These are phyloP conservation scores for Plasmodiophora brassicae DNA, from an alignment of 208 protist species.

Conservation along the genomic window DNA sequence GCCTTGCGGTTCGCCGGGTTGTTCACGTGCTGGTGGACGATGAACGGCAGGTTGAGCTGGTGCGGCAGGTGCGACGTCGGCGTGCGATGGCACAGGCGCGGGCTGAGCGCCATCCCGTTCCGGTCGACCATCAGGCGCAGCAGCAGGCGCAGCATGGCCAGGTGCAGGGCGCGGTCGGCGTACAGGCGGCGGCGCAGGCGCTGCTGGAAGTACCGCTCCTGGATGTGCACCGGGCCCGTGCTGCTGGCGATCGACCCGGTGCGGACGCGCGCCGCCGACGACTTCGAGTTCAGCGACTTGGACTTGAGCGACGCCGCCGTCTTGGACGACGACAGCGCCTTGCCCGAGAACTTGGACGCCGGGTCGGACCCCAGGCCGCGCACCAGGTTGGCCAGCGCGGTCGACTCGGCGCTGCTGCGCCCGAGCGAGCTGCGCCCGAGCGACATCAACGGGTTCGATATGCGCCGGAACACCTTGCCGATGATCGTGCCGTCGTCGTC, in stretches of 20 bases:
- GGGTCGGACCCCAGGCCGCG: no score
- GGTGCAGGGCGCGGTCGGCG: background rate
- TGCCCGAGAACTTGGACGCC: background rate
- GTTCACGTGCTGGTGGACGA: slow-evolving; percentile 4
- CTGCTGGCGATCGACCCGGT: background rate
- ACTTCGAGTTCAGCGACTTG: background rate
- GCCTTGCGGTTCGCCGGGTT: background rate
- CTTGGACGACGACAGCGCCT: background rate
- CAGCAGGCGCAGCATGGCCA: slow-evolving; percentile 8
- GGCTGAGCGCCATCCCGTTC: slow-evolving; percentile 3
- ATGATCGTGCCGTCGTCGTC: background rate
- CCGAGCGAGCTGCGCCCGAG: background rate
- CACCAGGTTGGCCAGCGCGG: background rate
- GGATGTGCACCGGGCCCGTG: background rate
- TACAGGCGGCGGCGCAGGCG: background rate
- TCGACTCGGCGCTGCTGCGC: background rate
- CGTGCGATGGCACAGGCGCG: background rate
- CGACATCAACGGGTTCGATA: background rate
- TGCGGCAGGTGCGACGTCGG: background rate
- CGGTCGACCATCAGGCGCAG: slow-evolving; percentile 11
- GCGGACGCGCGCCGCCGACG: background rate
- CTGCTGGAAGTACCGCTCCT: background rate
- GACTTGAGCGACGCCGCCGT: background rate
- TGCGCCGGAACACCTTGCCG: background rate
- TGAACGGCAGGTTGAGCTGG: slow-evolving; percentile 17